phyloP scores from a whole-genome alignment of 345 rosid genomes.

The Rhizophora mangle region DNA sequence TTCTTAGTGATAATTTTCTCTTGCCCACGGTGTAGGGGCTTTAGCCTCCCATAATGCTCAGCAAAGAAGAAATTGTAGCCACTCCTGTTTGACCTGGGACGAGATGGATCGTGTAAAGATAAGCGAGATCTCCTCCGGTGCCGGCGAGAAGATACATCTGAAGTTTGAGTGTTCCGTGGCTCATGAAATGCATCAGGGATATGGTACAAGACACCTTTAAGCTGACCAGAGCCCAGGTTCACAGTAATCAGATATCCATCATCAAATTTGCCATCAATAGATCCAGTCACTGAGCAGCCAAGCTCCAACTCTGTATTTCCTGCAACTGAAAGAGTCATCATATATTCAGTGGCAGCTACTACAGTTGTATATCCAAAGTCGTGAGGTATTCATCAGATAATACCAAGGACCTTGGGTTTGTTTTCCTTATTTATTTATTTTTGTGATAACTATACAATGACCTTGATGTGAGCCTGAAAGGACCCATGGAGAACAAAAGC shows the following conservation, averaged over 20 bases:
- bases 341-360: not conserved
- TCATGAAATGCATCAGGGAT: constrained; percentile 28
- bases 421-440: too few relatives aligned
- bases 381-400: not conserved
- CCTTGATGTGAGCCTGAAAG: not conserved
- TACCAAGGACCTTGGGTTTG: not conserved
- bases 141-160: constrained; percentile 33
- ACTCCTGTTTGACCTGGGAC: constrained; percentile 69
- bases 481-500: not conserved
- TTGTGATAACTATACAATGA: not conserved
- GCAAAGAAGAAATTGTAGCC: constrained; percentile 77
- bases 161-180: constrained; percentile 34
- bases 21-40: constrained; percentile 53
- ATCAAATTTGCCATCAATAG: constrained; percentile 83
- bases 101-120: constrained; percentile 48
- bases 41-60: constrained; percentile 58
- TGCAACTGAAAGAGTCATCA: constrained; percentile 16
- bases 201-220: constrained; percentile 67
- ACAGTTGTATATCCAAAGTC: not conserved
- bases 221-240: constrained; percentile 46
- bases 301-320: constrained; percentile 38
- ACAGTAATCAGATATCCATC: constrained; percentile 63
- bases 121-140: constrained; percentile 51
- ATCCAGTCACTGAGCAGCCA: constrained; percentile 61
- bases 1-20: constrained; percentile 60